phyloP scores from a whole-genome alignment of 2,329 filamentous ascomycete genomes.

The Trichoderma sp. region DNA sequence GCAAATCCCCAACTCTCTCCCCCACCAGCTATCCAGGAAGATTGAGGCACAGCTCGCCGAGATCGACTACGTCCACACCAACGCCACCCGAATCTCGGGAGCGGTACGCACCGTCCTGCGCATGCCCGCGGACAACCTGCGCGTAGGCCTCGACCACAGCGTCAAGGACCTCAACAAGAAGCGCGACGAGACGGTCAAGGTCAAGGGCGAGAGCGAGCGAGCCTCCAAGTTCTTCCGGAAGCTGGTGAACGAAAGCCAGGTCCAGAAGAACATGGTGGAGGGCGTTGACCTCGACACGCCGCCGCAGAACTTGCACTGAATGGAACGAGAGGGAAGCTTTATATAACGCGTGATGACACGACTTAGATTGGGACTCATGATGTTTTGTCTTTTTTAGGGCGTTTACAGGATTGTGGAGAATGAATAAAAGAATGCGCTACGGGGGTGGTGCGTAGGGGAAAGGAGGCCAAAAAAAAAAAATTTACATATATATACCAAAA shows the following conservation, averaged over 20 bases:
- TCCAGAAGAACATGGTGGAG: conserved; percentile 49
- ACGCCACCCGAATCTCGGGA: conserved; percentile 76
- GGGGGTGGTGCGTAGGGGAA: not conserved
- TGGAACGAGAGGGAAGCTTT: not conserved
- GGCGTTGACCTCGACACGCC: conserved; percentile 50
- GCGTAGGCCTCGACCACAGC: conserved; percentile 75
- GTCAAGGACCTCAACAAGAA: conserved; percentile 78
- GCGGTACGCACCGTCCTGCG: conserved; percentile 88
- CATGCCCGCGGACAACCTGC: conserved; percentile 80
- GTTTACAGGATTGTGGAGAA: not conserved
- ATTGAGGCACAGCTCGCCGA: conserved; percentile 74
- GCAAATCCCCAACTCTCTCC: conserved; percentile 85
- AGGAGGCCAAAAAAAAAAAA: not conserved
- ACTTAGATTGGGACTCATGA: conserved; percentile 12
- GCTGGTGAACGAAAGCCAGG: conserved; percentile 64
- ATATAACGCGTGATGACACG: conserved; percentile 9
- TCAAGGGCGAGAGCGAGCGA: conserved; percentile 77
- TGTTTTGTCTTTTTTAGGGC: not conserved
- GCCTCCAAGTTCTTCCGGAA: conserved; percentile 89
- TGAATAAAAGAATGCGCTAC: not conserved
- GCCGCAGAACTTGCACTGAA: conserved; percentile 32
- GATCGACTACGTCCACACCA: conserved; percentile 90
- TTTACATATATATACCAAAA: not conserved
- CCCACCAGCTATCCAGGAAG: conserved; percentile 79
- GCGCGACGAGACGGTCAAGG: conserved; percentile 79